Evolutionary conservation across 495 filamentous ascomycete genomes (phyloP).

Genomic region (Penicillium flavigenum): DNA sequence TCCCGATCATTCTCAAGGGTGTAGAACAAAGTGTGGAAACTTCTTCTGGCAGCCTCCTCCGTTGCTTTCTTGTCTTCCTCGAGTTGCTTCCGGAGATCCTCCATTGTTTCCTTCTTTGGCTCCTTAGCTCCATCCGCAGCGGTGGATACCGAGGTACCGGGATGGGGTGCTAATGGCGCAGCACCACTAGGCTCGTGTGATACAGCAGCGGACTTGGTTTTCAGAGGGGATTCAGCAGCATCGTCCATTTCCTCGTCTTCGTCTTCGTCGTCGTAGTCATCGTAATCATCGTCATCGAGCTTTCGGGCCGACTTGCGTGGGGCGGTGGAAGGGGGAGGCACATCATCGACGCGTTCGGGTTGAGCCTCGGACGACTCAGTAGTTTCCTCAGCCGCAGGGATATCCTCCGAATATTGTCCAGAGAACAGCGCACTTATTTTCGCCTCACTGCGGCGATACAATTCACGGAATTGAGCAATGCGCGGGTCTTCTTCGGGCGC

Average conservation of each 20-base stretch:
- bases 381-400: slow-evolving; percentile 28
- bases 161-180: slow-evolving; percentile 32
- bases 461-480: slow-evolving; percentile 58
- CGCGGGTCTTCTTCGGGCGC: slow-evolving; percentile 63
- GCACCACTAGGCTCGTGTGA: slow-evolving; percentile 37
- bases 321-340: slow-evolving; percentile 38
- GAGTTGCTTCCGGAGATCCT: slow-evolving; percentile 87
- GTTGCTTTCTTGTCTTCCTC: slow-evolving; percentile 93
- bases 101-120: slow-evolving; percentile 61
- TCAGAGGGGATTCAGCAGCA: slow-evolving; percentile 53
- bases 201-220: slow-evolving; percentile 54
- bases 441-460: slow-evolving; percentile 59
- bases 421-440: slow-evolving; percentile 61
- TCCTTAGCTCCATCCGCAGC: slow-evolving; percentile 40
- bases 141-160: slow-evolving; percentile 30
- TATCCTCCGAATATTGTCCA: slow-evolving; percentile 40
- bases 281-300: slow-evolving; percentile 78
- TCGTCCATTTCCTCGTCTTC: slow-evolving; percentile 68
- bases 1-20: slow-evolving; percentile 92
- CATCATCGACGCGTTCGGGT: slow-evolving; percentile 41
- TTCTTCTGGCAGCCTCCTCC: slow-evolving; percentile 83
- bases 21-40: slow-evolving; percentile 89
- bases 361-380: slow-evolving; percentile 31
- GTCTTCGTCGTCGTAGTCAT: slow-evolving; percentile 77
- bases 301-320: slow-evolving; percentile 64